Base-by-base conservation (phyloP, 2,329 filamentous ascomycete species). In the Xylogone sp. region DNA sequence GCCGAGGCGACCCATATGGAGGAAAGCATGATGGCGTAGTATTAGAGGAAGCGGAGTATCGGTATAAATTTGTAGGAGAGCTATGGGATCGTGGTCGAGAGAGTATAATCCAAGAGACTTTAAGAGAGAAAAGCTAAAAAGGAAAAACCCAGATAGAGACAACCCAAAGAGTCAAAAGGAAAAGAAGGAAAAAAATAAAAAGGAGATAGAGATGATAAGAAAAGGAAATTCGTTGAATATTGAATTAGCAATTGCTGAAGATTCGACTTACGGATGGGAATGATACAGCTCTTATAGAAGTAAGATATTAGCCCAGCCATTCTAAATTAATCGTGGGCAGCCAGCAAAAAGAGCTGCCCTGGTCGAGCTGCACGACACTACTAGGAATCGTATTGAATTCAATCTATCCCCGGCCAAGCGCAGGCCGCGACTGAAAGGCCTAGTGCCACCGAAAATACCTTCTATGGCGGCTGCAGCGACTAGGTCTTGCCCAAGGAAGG, bases 1-100 rank as follows among this genome's bases (percentile, higher is more conserved):
- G 74, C 69, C 47, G 77, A 73, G 31, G 72, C 59, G 46, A 81
- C 56, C 58, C 78, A 59, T 57, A 73, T 67, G 56, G 75, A 76
- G 59, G 70, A 68, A 61, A 72, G 75, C 81, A 84, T 85, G 46
- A 43, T 45, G 43, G 3, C 16, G 29, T 18, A 21, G 34, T 21
- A 49, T 43, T 24, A 43, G 21, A 27, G 20, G 24, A 21, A 34
- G 43, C 29, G 46, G 48, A 43, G 51, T 9, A 16, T 7, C n/a
- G 10, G 24, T 27, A 6, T 5, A 27, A 10, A 27, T 27, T 27
- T 27, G 5, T 21, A 49, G 29, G 4, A 43, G 9, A 27, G 20
- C 18, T 18, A 34, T 24, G 31, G 46, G 48, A 43, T 42, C 49
- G n/a, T 4, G 34, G 10, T 39, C 34, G 34, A 9, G 13, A 7